A percentile compares a stretch with the other conserved stretches of the same genome.
Evolutionary conservation across 2,329 filamentous ascomycete species (phyloP).

Genomic region (Cladosporium sp.): DNA sequence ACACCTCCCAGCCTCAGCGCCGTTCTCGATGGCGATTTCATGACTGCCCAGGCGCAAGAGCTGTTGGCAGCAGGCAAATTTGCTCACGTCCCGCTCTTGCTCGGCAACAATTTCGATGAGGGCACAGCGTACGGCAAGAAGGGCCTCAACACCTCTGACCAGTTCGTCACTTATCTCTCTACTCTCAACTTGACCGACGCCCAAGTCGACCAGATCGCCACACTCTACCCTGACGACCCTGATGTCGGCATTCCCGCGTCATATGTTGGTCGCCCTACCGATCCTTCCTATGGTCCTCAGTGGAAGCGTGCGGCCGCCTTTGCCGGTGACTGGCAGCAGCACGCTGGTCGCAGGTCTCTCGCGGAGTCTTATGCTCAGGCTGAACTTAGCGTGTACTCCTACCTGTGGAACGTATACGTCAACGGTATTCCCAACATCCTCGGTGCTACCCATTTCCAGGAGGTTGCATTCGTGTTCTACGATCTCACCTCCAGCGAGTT

Average conservation of each 20-base stretch:
- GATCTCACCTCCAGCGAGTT: slow-evolving; percentile 6
- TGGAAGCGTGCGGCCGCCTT: slow-evolving; percentile 16
- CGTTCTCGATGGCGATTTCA: slow-evolving; percentile 13
- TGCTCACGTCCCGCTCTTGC: slow-evolving; percentile 30
- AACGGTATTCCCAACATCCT: slow-evolving; percentile 7
- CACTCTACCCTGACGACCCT: slow-evolving; percentile 14
- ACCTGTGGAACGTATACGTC: slow-evolving; percentile 17
- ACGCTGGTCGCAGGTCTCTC: slow-evolving; percentile 10
- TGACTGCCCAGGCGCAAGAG: slow-evolving; percentile 5
- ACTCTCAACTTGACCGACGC: neutral
- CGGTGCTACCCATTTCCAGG: slow-evolving; percentile 44
- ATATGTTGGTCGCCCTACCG: neutral
- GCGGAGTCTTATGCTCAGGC: slow-evolving; percentile 11
- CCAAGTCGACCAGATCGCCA: neutral
- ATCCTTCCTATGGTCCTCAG: slow-evolving; percentile 4
- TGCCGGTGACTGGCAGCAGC: slow-evolving; percentile 16
- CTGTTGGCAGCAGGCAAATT: slow-evolving; percentile 19
- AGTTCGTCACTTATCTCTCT: slow-evolving; percentile 21
- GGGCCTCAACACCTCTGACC: slow-evolving; percentile 29
- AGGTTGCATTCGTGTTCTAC: slow-evolving; percentile 55
- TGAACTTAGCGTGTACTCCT: slow-evolving; percentile 10
- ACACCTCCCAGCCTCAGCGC: slow-evolving; percentile 8
- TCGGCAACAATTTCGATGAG: slow-evolving; percentile 33
- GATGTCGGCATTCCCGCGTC: slow-evolving; percentile 9
- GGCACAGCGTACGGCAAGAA: slow-evolving; percentile 27